Conservation (phyloP, 306 rosid species). For the Lathyrus sativus region DNA sequence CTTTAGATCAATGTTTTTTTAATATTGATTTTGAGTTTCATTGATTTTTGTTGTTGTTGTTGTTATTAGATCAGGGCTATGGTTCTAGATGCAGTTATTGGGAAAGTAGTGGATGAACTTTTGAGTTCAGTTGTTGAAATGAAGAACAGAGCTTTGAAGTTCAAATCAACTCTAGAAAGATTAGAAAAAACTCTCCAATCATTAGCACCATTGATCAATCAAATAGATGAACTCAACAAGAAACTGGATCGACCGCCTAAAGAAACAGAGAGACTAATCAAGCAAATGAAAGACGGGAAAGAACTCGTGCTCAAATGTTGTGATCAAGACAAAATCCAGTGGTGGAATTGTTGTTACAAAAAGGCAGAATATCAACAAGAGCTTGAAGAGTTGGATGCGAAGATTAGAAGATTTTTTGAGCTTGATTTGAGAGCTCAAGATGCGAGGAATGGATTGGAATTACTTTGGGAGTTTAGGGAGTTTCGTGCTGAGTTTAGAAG, state of each 20-base stretch:
- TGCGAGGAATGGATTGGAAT: constrained; percentile 28
- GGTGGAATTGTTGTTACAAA: constrained; percentile 42
- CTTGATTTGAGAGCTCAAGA: constrained; percentile 32
- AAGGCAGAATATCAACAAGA: constrained; percentile 36
- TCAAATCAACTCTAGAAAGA: constrained; percentile 27
- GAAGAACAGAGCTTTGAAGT: constrained; percentile 36
- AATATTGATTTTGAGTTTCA: background rate
- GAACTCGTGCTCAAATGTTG: constrained; percentile 43
- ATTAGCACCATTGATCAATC: constrained; percentile 28
- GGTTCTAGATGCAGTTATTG: constrained; percentile 41
- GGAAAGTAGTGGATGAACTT: constrained; percentile 32
- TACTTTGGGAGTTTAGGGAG: background rate
- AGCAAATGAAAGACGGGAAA: constrained; percentile 33
- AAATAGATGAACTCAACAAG: constrained; percentile 36
- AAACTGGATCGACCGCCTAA: constrained; percentile 22
- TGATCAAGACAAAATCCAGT: background rate
- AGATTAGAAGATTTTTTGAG: constrained; percentile 21
- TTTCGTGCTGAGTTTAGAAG: background rate
- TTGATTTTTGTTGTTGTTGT: background rate
- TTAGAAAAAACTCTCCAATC: constrained; percentile 28
- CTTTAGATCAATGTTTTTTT: background rate
- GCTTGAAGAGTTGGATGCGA: constrained; percentile 40
- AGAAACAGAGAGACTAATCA: constrained; percentile 29
- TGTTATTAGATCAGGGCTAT: constrained; percentile 27
- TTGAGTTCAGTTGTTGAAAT: constrained; percentile 3